Evolutionary conservation across 1,284 basidiomycete genomes (phyloP).

Genomic region (Austropuccinia psidii): DNA sequence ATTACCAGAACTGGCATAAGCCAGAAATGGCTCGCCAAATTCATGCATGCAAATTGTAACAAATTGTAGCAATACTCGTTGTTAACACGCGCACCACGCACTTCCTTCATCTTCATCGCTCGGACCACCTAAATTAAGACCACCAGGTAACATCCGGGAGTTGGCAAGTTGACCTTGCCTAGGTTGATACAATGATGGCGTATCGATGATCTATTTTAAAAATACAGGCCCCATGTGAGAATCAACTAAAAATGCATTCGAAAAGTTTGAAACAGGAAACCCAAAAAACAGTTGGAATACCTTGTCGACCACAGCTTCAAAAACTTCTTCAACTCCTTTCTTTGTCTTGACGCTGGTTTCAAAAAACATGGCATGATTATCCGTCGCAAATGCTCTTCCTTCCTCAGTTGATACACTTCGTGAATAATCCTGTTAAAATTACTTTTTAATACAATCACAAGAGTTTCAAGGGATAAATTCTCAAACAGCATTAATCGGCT

Average conservation of each 20-base stretch:
- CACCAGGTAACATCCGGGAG: slow-evolving; percentile 17
- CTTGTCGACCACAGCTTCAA: slow-evolving; percentile 67
- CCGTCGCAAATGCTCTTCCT: slow-evolving; percentile 68
- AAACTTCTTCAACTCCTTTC: slow-evolving; percentile 67
- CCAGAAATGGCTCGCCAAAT: too few species aligned
- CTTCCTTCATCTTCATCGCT: slow-evolving; percentile 20
- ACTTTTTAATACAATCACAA: background rate
- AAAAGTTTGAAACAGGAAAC: background rate
- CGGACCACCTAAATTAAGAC: slow-evolving; percentile 9
- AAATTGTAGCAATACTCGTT: too few species aligned
- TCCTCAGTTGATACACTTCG: slow-evolving; percentile 75
- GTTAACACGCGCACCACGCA: slow-evolving; percentile 30
- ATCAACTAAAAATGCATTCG: background rate
- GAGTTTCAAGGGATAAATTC: background rate
- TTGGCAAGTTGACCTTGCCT: background rate
- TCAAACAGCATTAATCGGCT: background rate
- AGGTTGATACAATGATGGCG: slow-evolving; percentile 47
- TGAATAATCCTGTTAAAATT: slow-evolving; percentile 63
- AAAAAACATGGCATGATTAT: slow-evolving; percentile 74
- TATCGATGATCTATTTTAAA: slow-evolving; percentile 48
- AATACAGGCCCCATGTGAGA: background rate
- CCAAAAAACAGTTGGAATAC: slow-evolving; percentile 43
- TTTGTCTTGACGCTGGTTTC: slow-evolving; percentile 59
- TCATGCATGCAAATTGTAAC: too few species aligned
- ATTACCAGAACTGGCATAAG: too few species aligned